A percentile compares a stretch with the other conserved stretches of the same genome.
phyloP scores from a whole-genome alignment of 306 rosid genomes.

The Citrullus amarus region DNA sequence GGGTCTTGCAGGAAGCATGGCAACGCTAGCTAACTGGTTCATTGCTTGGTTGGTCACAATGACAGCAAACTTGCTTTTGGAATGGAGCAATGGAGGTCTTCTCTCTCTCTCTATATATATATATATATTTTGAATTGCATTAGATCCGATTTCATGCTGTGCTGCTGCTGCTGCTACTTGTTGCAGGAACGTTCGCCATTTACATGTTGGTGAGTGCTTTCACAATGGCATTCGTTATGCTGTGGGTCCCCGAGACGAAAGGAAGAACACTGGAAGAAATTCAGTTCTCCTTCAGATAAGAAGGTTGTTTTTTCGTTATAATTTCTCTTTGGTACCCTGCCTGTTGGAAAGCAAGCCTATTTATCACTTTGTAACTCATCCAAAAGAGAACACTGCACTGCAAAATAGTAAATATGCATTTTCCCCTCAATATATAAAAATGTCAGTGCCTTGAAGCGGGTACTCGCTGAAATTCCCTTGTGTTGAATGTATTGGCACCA shows the following conservation, averaged over 20 bases:
- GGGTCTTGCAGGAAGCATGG: constrained; percentile 70
- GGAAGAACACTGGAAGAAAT: constrained; percentile 87
- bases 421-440: neutral
- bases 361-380: neutral
- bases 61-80: constrained; percentile 73
- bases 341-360: constrained; percentile 1
- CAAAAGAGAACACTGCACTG: neutral
- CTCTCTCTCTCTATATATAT: neutral
- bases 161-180: neutral
- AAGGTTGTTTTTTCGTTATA: neutral
- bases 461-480: neutral
- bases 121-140: neutral
- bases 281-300: constrained; percentile 55
- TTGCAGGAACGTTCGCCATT: constrained; percentile 54
- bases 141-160: neutral
- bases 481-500: neutral
- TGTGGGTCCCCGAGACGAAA: constrained; percentile 77
- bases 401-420: neutral
- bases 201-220: constrained; percentile 43
- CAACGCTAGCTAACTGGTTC: constrained; percentile 66
- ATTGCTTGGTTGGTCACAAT: constrained; percentile 43
- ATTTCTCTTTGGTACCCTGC: neutral
- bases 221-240: constrained; percentile 33
- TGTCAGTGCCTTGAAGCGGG: neutral
- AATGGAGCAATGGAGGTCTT: constrained; percentile 64